Evolutionary conservation across 2,329 filamentous ascomycete species (phyloP), one percentile per base, ranked within the genome.

Genomic region (Colletotrichum sp.): DNA sequence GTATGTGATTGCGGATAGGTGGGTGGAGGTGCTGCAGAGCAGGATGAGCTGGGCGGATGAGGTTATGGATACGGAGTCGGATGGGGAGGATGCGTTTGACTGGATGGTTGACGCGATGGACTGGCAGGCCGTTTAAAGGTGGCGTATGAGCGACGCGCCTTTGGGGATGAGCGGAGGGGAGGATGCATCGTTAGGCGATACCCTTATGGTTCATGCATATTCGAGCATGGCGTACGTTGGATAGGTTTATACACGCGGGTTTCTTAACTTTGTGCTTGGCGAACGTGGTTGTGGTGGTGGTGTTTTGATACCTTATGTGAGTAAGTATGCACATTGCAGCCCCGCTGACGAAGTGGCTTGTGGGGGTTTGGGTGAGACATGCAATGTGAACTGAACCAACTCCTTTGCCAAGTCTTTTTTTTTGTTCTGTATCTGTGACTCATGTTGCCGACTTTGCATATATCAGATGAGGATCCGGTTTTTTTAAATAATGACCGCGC

Each of bases 61-160:
- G 61, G 55, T 57, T 1, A 36, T 60, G 24, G 66, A 80, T 48
- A 48, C 64, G 13, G 68, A 81, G 61, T 78, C 80, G 12, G 74
- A 79, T 16, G 86, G 78, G 18, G 86, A 88, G 71, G 84, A 85
- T 10, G 86, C 88, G 74, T 92, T 89, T 89, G 87, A 86, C 30
- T 91, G 91, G 73, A 91, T 92, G 82, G 87, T 90, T 3, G 90
- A 92, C 77, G 90, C 89, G 2, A 92, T 91, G 90, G 90, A 92
- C 74, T 91, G 89, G 90, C 88, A 91, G 80, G 85, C 84, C 34
- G 75, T 78, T 13, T 78, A 68, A 52, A 13, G 43, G 14, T 14
- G 39, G 39, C 16, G n/a, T 39, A 8, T 63, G 6, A 63, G n/a
- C 14, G 30, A 16, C 7, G 61, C 36, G 61, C 12, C 8, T 3